Conservation (phyloP, 2,329 filamentous ascomycete species). For the Huntiella omanensis region DNA sequence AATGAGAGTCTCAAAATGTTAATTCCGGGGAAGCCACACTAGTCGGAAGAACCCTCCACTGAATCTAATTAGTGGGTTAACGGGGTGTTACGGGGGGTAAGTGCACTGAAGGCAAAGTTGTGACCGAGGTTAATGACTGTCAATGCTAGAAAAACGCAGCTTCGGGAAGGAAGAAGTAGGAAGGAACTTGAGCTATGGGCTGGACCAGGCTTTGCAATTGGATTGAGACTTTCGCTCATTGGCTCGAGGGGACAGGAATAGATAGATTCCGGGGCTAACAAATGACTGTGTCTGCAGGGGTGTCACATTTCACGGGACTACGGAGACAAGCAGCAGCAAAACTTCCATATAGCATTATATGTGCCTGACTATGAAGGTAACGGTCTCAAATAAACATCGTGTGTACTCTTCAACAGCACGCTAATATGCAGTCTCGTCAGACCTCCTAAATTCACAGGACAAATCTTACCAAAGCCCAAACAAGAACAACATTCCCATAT, state of each 20-base stretch:
- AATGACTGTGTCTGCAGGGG: too few relatives aligned
- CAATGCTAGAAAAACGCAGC: conserved; percentile 3
- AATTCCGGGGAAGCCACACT: background rate
- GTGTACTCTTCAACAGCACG: too few relatives aligned
- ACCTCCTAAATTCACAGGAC: too few relatives aligned
- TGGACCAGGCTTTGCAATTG: conserved; percentile 7
- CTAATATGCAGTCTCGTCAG: too few relatives aligned
- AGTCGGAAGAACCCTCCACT: background rate
- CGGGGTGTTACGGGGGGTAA: background rate
- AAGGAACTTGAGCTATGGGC: conserved; percentile 3
- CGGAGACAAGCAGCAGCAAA: too few relatives aligned
- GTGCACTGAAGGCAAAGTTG: background rate
- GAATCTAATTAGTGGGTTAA: background rate
- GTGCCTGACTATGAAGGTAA: too few relatives aligned
- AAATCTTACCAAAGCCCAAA: too few relatives aligned
- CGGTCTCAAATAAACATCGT: too few relatives aligned
- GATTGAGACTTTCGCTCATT: conserved; percentile 4
- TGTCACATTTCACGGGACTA: too few relatives aligned
- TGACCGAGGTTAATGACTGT: conserved; percentile 2
- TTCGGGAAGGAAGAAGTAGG: conserved; percentile 8
- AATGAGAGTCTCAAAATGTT: background rate
- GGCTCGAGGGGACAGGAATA: conserved; percentile 18
- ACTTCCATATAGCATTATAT: too few relatives aligned
- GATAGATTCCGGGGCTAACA: too few relatives aligned
- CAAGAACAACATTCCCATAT: too few relatives aligned